Evolutionary conservation across 192 early-diverging fungal genomes (phyloP), one percentile per base, ranked within the genome.

Genomic region (Gaertneriomyces semiglobifer): DNA sequence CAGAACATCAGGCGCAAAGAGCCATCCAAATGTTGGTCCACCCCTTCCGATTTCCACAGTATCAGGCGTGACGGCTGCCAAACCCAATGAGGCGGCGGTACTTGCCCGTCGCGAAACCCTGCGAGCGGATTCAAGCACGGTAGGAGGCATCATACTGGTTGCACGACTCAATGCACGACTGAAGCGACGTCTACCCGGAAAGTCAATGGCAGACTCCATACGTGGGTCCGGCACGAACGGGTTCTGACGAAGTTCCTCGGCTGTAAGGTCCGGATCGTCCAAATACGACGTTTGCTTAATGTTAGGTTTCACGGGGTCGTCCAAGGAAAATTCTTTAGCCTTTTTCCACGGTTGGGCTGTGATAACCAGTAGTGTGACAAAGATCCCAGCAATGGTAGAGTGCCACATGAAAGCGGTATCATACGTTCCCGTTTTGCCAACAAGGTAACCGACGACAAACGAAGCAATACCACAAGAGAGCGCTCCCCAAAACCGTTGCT

Each of bases 401-500:
- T 70, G 68, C 45, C 54, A 44, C 11, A 53, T 48, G 42, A 70
- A 70, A 14, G 57, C 57, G 12, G 61, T 53, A 20, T 51, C 63
- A n/a, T 62, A 19, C 42, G 59, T 70, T 18, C 53, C 60, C 0
- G 60, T 63, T 42, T 56, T 62, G 6, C 54, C 50, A 5, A 63
- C 60, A 7, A 70, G 16, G 53, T 62, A 62, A 25, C 68, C 68
- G 12, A 48, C 60, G 6, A 48, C 60, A 20, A 70, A 70, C 6
- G 68, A 63, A 33, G 47, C 52, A 12, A 70, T 55, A 2, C 68
- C 68, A 52, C 68, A 70, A 4, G 68, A 52, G 33, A 70, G 40
- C 40, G 68, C 61, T 6, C 68, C 68, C 60, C 59, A 70, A 6
- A 70, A 50, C 18, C 68, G 68, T 42, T 70, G 68, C 54, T 70